Percentiles rank a stretch among this genome's conserved stretches.
These are phyloP conservation scores for Atkinsonella texensis DNA, from an alignment of 2,329 filamentous ascomycete species.

Conservation along the genomic window DNA sequence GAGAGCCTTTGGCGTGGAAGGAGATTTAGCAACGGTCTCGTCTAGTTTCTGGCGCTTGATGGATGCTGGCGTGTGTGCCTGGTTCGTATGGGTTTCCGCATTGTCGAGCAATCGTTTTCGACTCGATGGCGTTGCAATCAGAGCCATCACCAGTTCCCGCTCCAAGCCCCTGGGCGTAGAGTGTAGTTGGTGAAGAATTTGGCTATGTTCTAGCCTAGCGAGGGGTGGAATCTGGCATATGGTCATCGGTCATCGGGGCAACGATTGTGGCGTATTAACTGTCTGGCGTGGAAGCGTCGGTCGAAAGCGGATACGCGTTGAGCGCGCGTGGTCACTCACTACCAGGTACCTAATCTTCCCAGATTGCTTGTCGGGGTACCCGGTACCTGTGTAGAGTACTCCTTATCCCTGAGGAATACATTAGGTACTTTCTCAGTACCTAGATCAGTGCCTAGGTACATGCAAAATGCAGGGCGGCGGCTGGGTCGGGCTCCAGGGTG, in stretches of 20 bases:
- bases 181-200: neutral
- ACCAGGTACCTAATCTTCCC: too few species aligned
- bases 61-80: slow-evolving; percentile 15
- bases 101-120: slow-evolving; percentile 8
- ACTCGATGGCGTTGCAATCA: slow-evolving; percentile 10
- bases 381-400: too few species aligned
- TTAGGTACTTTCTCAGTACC: too few species aligned
- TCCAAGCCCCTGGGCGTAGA: neutral
- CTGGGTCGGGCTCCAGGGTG: too few species aligned
- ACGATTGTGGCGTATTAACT: neutral
- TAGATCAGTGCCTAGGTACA: too few species aligned
- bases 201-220: neutral
- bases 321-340: neutral
- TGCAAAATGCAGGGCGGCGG: too few species aligned
- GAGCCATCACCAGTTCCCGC: slow-evolving; percentile 14
- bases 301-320: slow-evolving; percentile 4
- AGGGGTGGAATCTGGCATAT: neutral
- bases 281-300: neutral
- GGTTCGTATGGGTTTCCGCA: slow-evolving; percentile 12
- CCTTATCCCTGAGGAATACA: too few species aligned
- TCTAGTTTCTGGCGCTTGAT: slow-evolving; percentile 22
- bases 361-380: neutral
- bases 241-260: neutral
- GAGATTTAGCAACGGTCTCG: slow-evolving; percentile 12
- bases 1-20: slow-evolving; percentile 19